phyloP scores from a whole-genome alignment of 352 stramenopile species.

The Globisporangium spinosum region DNA sequence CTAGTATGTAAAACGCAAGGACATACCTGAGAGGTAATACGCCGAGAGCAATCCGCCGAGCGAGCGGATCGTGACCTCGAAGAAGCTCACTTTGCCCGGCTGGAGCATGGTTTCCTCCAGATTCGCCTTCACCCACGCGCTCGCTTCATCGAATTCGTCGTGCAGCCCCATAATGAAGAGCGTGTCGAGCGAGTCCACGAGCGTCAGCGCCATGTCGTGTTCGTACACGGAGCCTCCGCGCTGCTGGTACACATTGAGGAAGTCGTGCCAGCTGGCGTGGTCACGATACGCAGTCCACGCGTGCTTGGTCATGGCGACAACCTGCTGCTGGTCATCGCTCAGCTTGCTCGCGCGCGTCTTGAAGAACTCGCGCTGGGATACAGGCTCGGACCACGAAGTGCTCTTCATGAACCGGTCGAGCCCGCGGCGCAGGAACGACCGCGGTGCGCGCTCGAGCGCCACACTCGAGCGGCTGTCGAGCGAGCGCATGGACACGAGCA shows the following conservation, averaged over 20 bases:
- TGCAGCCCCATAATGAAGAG: slow-evolving; percentile 60
- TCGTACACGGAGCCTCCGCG: slow-evolving; percentile 26
- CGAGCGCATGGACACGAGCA: slow-evolving; percentile 4
- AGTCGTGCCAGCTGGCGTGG: slow-evolving; percentile 37
- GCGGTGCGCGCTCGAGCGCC: neutral
- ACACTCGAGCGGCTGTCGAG: slow-evolving; percentile 2
- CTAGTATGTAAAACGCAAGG: neutral
- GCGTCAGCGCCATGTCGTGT: slow-evolving; percentile 64
- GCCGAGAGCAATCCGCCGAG: slow-evolving; percentile 54
- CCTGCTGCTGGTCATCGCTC: slow-evolving; percentile 37
- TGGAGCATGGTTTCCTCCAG: slow-evolving; percentile 33
- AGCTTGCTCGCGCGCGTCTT: slow-evolving; percentile 18
- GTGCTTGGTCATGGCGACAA: slow-evolving; percentile 53
- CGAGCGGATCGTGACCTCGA: slow-evolving; percentile 58
- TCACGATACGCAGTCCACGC: slow-evolving; percentile 51
- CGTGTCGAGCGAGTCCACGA: slow-evolving; percentile 67
- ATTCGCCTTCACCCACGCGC: slow-evolving; percentile 47
- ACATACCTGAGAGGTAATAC: slow-evolving; percentile 43
- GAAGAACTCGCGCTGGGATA: slow-evolving; percentile 26
- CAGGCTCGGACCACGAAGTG: neutral
- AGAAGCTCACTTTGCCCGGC: slow-evolving; percentile 44
- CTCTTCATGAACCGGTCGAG: slow-evolving; percentile 5
- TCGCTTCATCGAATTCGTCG: slow-evolving; percentile 61
- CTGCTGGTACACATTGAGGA: slow-evolving; percentile 28
- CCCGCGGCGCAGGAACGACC: neutral